Evolutionary conservation across 2,329 filamentous ascomycete genomes (phyloP), one percentile per base, ranked within the genome.

Genomic region (Aspergillus fijiensis): DNA sequence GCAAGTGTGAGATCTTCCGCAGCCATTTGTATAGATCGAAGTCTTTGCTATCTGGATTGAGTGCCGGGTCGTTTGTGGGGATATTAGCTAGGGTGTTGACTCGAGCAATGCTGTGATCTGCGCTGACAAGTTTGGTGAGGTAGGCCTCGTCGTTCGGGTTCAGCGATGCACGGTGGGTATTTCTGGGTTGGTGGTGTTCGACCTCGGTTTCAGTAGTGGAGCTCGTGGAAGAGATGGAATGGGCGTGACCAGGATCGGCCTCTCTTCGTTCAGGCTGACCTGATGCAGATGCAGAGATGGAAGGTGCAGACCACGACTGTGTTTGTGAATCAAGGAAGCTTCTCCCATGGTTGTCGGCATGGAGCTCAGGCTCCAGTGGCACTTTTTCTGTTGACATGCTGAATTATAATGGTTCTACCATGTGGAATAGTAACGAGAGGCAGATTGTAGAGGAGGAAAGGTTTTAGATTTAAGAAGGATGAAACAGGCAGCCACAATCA

Each of bases 1-100:
- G 27, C 45, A 49, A 29, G n/a, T 31, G 23, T 21, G 48, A 31
- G 1, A 55, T 21, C 27, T 49, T 49, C 23, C 42, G 45, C 3
- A 55, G 53, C 53, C 53, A 55, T 16, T 47, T 35, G 42, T 55
- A 55, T 16, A 55, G 23, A 25, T 47, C 29, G 11, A 55, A 49
- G 9, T 55, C 53, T 23, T 29, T 21, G 27, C 42, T 23, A 10
- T 48, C 53, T 12, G 53, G 53, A n/a, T 49, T 49, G n/a, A 55
- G 42, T n/a, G n/a, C 47, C 5, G 42, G 42, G n/a, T 55, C 42
- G n/a, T 25, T 19, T 7, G 42, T 29, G 4, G 42, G 48, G 11
- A 35, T 35, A 35, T 49, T 35, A 1, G 53, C 39, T 10, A 55
- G 7, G 19, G 19, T 31, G 19, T 3, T 55, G 27, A 55, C 11